Conservation (phyloP, 768 basidiomycete genomes). For the Ramaria rubella region DNA sequence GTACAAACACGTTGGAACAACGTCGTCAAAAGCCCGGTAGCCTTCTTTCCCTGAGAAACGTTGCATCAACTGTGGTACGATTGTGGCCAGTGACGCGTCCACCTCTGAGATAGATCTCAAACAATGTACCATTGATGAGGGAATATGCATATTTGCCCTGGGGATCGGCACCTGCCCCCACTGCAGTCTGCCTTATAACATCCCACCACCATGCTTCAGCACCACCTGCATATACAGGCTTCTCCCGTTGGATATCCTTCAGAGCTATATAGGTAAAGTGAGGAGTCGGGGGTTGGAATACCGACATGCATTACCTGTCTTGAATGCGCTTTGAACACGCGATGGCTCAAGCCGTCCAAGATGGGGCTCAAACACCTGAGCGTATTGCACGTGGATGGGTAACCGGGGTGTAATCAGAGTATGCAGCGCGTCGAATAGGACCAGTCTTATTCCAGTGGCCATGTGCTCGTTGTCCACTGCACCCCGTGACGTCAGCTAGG, state of each 20-base stretch:
- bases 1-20: constrained; percentile 38
- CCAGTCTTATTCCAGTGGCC: too few species aligned
- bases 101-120: constrained; percentile 36
- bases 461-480: too few species aligned
- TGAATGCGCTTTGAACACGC: constrained; percentile 52
- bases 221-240: constrained; percentile 51
- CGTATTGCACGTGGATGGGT: constrained; percentile 63
- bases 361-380: constrained; percentile 58
- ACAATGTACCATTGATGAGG: neutral
- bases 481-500: too few species aligned
- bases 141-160: constrained; percentile 17
- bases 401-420: constrained; percentile 66
- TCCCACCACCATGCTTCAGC: constrained; percentile 68
- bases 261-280: constrained; percentile 28
- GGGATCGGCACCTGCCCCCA: constrained; percentile 65
- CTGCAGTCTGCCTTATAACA: constrained; percentile 65
- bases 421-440: constrained; percentile 74
- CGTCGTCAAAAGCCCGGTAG: constrained; percentile 55
- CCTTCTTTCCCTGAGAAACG: constrained; percentile 68
- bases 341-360: constrained; percentile 54
- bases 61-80: constrained; percentile 54
- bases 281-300: neutral
- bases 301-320: constrained; percentile 13
- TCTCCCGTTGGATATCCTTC: constrained; percentile 47
- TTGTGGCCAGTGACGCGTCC: constrained; percentile 42